Evolutionary conservation across 2,329 filamentous ascomycete genomes (phyloP), one percentile per base, ranked within the genome.

Genomic region (Leptographium galeiforme): DNA sequence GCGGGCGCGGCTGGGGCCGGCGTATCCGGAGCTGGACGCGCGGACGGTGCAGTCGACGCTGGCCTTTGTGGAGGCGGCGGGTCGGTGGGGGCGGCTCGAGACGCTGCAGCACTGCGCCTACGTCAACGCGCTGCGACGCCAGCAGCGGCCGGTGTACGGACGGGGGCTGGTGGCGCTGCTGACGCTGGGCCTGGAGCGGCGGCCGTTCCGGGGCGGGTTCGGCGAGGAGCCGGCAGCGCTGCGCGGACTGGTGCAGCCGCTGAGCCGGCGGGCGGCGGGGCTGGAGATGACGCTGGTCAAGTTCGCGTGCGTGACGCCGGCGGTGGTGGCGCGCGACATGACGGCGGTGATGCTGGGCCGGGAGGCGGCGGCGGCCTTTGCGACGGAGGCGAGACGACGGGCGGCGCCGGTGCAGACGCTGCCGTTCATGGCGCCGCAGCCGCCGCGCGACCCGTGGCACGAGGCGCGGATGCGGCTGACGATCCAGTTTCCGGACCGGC

Each of bases 401-500:
- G 79, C 82, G 5, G 72, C 72, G 13, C 79, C 73, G 10, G 72
- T 74, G 46, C 75, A 71, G 56, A 78, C 70, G 67, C 76, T 72
- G 43, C 79, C 72, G 46, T 84, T 74, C 61, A 72, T 75, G 62
- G 77, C 78, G 10, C 75, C 76, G 57, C 72, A 77, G 59, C 64
- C 76, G 11, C 73, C 77, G 0, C 68, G 74, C 1, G 91, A 98
- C 63, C 89, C 90, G 0, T 96, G 93, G 76, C 93, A 98, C 61
- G 89, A 95, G 68, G 82, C 91, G 14, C 87, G 91, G 18, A 93
- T 95, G 78, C 85, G 89, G 25, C 75, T 94, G 16, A 94, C 88
- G 4, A 96, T 98, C 57, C 93, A 95, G 46, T 98, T 98, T 65
- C 93, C 94, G 0, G 93, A 98, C 66, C 95, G 90, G 65, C 81